These are phyloP conservation scores for Centrapalus pauciflorus DNA, from an alignment of 129 eudicot genomes.

Conservation along the genomic window DNA sequence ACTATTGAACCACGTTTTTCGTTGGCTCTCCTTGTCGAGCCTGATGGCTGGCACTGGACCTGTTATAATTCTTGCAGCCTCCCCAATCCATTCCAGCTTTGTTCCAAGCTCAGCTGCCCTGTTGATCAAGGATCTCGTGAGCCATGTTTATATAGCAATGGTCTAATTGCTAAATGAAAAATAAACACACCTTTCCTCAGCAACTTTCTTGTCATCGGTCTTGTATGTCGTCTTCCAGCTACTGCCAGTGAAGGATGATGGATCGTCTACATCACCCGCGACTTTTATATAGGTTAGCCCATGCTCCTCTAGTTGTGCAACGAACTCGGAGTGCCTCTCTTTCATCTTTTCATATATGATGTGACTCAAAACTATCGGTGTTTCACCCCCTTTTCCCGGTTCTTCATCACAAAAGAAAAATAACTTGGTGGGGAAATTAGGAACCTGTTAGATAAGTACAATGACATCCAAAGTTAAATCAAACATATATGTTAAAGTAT, in stretches of 20 bases:
- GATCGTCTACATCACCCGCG: constrained; percentile 55
- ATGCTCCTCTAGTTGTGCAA: constrained; percentile 18
- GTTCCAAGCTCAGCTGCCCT: constrained; percentile 70
- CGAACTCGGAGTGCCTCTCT: constrained; percentile 15
- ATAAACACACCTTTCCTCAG: constrained; percentile 63
- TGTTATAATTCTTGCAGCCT: constrained; percentile 52
- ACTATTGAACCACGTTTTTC: constrained; percentile 79
- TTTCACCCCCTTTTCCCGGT: constrained; percentile 79
- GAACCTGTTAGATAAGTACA: no score
- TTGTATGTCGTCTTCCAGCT: constrained; percentile 73
- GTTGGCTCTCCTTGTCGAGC: constrained; percentile 38
- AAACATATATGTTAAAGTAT: no score
- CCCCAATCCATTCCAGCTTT: constrained; percentile 71
- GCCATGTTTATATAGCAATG: background rate
- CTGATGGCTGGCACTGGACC: constrained; percentile 70
- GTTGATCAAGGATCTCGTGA: background rate
- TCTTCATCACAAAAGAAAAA: constrained; percentile 82
- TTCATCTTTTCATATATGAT: constrained; percentile 28
- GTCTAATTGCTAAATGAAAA: background rate
- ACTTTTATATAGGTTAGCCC: constrained; percentile 33
- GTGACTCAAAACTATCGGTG: constrained; percentile 79
- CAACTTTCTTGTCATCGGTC: constrained; percentile 68
- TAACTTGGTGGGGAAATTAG: constrained; percentile 62
- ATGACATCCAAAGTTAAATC: no score
- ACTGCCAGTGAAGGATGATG: constrained; percentile 65